A percentile compares a stretch with the other conserved stretches of the same genome.
phyloP scores from a whole-genome alignment of 768 basidiomycete species.

The Lactarius indigo region DNA sequence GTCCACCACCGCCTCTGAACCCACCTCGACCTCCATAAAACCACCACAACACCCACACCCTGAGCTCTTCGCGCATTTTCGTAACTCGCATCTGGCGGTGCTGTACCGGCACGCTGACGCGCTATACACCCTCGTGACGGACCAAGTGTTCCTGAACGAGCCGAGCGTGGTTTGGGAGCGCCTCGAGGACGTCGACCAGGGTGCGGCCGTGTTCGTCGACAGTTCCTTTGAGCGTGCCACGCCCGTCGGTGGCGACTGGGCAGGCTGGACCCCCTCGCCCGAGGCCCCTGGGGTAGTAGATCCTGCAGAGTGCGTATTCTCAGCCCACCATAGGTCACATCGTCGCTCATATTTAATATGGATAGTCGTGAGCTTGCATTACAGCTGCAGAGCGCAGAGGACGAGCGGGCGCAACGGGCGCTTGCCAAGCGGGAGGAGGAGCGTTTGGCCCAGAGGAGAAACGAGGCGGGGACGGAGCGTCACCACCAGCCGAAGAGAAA shows the following conservation, averaged over 20 bases:
- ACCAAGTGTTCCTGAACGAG: slow-evolving; percentile 75
- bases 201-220: slow-evolving; percentile 75
- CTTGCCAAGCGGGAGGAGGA: slow-evolving; percentile 38
- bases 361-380: slow-evolving; percentile 63
- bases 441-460: slow-evolving; percentile 33
- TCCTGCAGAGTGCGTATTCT: slow-evolving; percentile 55
- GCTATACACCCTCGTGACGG: slow-evolving; percentile 82
- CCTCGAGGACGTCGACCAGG: slow-evolving; percentile 83
- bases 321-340: background rate
- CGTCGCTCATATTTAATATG: background rate
- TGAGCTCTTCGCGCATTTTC: slow-evolving; percentile 78
- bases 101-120: slow-evolving; percentile 60
- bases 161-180: slow-evolving; percentile 87
- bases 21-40: slow-evolving; percentile 28
- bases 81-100: slow-evolving; percentile 86
- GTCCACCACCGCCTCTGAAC: background rate
- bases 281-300: slow-evolving; percentile 43
- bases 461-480: slow-evolving; percentile 4
- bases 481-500: slow-evolving; percentile 14
- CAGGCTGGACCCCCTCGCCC: slow-evolving; percentile 63
- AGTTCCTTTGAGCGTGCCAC: slow-evolving; percentile 57
- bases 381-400: slow-evolving; percentile 80
- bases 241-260: slow-evolving; percentile 79
- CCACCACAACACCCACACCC: slow-evolving; percentile 28
- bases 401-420: slow-evolving; percentile 39